These are phyloP conservation scores for Ophiostoma ips DNA, from an alignment of 2,329 filamentous ascomycete genomes.

Conservation along the genomic window DNA sequence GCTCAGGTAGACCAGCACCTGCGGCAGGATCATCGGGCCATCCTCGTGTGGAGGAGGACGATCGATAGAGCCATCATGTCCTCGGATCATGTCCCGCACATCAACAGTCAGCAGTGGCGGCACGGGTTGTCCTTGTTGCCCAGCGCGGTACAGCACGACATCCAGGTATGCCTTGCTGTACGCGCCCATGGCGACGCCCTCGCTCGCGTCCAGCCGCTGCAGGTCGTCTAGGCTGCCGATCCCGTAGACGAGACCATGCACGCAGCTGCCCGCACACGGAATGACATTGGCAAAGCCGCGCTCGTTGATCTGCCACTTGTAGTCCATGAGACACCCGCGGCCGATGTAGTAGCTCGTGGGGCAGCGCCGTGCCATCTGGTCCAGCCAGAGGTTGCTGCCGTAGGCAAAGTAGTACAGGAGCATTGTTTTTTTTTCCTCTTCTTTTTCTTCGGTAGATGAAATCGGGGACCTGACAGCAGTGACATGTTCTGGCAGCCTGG, in stretches of 20 bases:
- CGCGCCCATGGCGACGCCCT: slow-evolving; percentile 26
- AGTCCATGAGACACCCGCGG: slow-evolving; percentile 23
- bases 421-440: too few species aligned
- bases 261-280: slow-evolving; percentile 13
- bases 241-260: slow-evolving; percentile 29
- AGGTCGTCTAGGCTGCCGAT: slow-evolving; percentile 25
- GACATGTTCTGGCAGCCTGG: too few species aligned
- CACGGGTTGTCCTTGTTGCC: too few species aligned
- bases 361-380: slow-evolving; percentile 31
- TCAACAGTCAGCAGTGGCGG: neutral
- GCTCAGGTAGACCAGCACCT: slow-evolving; percentile 27
- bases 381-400: slow-evolving; percentile 30
- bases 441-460: too few species aligned
- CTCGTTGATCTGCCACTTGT: slow-evolving; percentile 33
- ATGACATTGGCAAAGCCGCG: slow-evolving; percentile 32
- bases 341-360: slow-evolving; percentile 28
- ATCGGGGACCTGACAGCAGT: too few species aligned
- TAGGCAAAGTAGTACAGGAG: slow-evolving; percentile 32
- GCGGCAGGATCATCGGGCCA: too few species aligned
- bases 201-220: slow-evolving; percentile 26
- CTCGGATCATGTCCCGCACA: neutral
- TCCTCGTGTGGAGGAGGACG: neutral
- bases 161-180: slow-evolving; percentile 21
- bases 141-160: slow-evolving; percentile 16
- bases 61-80: too few species aligned